Evolutionary conservation across 768 basidiomycete species (phyloP).

Genomic region (Pleurotus citrinopileatus): DNA sequence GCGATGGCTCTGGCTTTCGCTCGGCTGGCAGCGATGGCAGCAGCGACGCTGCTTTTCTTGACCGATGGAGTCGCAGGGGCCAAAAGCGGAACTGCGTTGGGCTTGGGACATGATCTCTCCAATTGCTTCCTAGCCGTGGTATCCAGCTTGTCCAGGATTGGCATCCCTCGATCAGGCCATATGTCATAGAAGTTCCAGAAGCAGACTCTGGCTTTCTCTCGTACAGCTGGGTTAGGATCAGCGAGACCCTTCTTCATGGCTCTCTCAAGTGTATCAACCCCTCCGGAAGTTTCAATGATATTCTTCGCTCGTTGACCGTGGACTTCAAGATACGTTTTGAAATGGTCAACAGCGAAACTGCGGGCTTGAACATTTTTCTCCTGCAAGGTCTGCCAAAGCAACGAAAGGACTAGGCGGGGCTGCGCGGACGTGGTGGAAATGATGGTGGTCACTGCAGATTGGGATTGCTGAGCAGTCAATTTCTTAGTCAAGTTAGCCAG

Average conservation of each 20-base stretch:
- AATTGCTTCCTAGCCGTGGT: constrained; percentile 70
- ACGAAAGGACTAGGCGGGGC: constrained; percentile 64
- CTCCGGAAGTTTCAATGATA: constrained; percentile 66
- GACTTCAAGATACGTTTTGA: constrained; percentile 70
- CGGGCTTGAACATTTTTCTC: constrained; percentile 85
- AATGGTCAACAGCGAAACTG: constrained; percentile 60
- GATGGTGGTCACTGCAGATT: constrained; percentile 64
- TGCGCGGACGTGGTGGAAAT: constrained; percentile 69
- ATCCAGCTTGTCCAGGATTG: constrained; percentile 69
- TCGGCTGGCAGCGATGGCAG: constrained; percentile 86
- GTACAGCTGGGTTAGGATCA: constrained; percentile 79
- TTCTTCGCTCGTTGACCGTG: constrained; percentile 66
- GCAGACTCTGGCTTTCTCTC: constrained; percentile 63
- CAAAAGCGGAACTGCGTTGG: constrained; percentile 35
- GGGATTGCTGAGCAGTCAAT: constrained; percentile 83
- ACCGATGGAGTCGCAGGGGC: constrained; percentile 52
- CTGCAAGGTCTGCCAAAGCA: constrained; percentile 64
- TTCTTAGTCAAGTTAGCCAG: constrained; percentile 95
- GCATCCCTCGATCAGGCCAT: constrained; percentile 69
- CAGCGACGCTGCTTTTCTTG: constrained; percentile 83
- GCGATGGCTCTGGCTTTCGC: constrained; percentile 86
- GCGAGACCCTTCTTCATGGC: constrained; percentile 66
- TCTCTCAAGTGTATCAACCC: constrained; percentile 71
- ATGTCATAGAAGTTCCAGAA: constrained; percentile 82
- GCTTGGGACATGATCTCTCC: constrained; percentile 79